Percentiles rank a stretch among this genome's conserved stretches.
Evolutionary conservation across 2,329 filamentous ascomycete genomes (phyloP).

Genomic region (Alternaria conjuncta): DNA sequence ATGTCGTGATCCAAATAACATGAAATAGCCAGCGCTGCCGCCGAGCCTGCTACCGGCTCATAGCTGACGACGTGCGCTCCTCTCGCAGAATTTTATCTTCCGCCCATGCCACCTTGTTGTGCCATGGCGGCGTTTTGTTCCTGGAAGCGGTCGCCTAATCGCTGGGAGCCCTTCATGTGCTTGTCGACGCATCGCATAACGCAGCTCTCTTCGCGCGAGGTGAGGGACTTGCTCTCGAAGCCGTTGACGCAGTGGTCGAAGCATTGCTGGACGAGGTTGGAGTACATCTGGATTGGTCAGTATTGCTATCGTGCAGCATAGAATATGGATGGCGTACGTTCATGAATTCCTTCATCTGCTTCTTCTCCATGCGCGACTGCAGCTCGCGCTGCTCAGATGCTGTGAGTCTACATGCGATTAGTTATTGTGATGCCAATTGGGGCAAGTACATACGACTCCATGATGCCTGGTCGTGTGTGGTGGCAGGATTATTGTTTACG

Average conservation of each 20-base stretch:
- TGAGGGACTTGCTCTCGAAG: conserved; percentile 96
- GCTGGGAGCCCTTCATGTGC: conserved; percentile 88
- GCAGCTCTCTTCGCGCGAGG: conserved; percentile 86
- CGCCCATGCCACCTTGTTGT: conserved; percentile 55
- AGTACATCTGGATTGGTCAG: conserved; percentile 64
- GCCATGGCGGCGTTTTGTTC: conserved; percentile 74
- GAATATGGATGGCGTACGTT: conserved; percentile 66
- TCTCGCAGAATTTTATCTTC: not conserved
- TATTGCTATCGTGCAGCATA: not conserved
- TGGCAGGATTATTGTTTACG: not conserved
- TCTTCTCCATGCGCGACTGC: conserved; percentile 92
- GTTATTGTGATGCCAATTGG: not conserved
- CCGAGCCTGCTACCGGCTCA: not conserved
- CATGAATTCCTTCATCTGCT: conserved; percentile 99
- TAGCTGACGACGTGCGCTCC: not conserved
- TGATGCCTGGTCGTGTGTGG: conserved; percentile 15
- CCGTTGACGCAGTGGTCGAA: conserved; percentile 98
- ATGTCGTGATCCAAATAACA: not conserved
- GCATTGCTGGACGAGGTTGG: conserved; percentile 82
- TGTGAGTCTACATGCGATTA: conserved; percentile 64
- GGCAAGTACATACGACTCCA: conserved; percentile 47
- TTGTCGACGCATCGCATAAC: conserved; percentile 96
- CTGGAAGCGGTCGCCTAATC: conserved; percentile 89
- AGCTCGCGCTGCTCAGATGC: conserved; percentile 88
- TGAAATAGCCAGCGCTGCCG: not conserved